phyloP scores from a whole-genome alignment of 2,329 filamentous ascomycete species.

The Nemania serpens region DNA sequence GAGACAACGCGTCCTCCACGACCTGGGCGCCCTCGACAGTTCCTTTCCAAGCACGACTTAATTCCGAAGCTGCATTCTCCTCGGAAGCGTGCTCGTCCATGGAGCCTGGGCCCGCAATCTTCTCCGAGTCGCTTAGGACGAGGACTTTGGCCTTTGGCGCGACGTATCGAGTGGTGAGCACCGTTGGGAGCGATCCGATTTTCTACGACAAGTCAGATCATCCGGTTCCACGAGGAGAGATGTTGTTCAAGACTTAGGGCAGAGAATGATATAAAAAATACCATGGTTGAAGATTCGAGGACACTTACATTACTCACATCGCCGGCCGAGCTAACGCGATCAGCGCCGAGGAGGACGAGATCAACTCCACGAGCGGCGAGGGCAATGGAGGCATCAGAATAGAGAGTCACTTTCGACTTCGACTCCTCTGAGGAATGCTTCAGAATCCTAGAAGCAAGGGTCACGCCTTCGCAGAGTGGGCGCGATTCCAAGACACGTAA shows the following conservation, averaged over 20 bases:
- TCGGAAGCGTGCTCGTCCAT: constrained; percentile 52
- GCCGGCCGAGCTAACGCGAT: constrained; percentile 61
- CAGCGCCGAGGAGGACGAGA: constrained; percentile 66
- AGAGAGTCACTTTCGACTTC: constrained; percentile 50
- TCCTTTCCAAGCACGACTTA: constrained; percentile 53
- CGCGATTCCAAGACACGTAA: constrained; percentile 69
- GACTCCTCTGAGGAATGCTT: constrained; percentile 21
- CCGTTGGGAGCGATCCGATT: constrained; percentile 63
- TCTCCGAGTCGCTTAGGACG: constrained; percentile 64
- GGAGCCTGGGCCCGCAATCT: constrained; percentile 56
- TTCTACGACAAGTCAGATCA: constrained; percentile 55
- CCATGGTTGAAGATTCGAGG: neutral
- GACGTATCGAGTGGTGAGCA: constrained; percentile 58
- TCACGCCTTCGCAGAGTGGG: constrained; percentile 68
- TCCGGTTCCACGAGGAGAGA: constrained; percentile 14
- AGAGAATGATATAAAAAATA: neutral
- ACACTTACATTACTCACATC: constrained; percentile 60
- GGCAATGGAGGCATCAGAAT: constrained; percentile 64
- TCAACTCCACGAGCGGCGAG: constrained; percentile 58
- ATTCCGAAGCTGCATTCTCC: constrained; percentile 57
- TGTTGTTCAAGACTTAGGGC: too few species aligned
- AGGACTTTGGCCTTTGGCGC: constrained; percentile 54
- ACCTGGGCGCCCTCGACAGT: constrained; percentile 32
- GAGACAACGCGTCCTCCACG: constrained; percentile 21
- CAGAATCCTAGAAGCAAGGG: constrained; percentile 52